Conservation (phyloP, 768 basidiomycete genomes). For the Xerocomellus amylosporus region DNA sequence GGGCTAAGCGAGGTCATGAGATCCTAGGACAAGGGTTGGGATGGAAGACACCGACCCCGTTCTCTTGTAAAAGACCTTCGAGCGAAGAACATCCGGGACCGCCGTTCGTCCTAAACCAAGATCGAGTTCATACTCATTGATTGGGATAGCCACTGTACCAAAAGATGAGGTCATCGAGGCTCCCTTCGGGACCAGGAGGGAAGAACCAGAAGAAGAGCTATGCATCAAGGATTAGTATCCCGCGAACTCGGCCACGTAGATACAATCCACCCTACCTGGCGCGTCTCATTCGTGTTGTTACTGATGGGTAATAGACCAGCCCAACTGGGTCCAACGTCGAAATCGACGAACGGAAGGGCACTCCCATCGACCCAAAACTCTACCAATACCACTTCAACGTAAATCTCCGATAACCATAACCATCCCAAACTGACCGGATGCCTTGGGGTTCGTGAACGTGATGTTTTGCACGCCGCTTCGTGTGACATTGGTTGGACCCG, state of each 20-base stretch:
- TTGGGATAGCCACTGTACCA: conserved; percentile 41
- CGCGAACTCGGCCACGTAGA: neutral
- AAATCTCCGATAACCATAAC: neutral
- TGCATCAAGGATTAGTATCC: neutral
- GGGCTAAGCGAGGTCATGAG: conserved; percentile 42
- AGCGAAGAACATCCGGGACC: conserved; percentile 77
- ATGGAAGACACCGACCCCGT: conserved; percentile 49
- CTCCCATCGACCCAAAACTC: conserved; percentile 72
- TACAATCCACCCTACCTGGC: conserved; percentile 44
- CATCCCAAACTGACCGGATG: conserved; percentile 44
- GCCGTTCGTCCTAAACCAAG: conserved; percentile 62
- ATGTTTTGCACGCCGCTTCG: conserved; percentile 52
- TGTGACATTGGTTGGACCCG: neutral
- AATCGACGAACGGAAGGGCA: conserved; percentile 64
- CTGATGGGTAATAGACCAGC: conserved; percentile 73
- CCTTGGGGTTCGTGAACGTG: conserved; percentile 66
- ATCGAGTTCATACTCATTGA: neutral
- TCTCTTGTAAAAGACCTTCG: conserved; percentile 70
- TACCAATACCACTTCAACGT: conserved; percentile 18
- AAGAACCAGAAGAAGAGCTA: conserved; percentile 86
- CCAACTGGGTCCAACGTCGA: conserved; percentile 76
- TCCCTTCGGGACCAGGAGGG: conserved; percentile 72
- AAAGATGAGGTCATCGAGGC: conserved; percentile 69
- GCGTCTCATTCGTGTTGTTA: conserved; percentile 53
- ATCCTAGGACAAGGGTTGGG: conserved; percentile 17